These are phyloP conservation scores for Lodderomyces parapsilosis DNA, from an alignment of 1,139 yeast genomes.

Conservation along the genomic window DNA sequence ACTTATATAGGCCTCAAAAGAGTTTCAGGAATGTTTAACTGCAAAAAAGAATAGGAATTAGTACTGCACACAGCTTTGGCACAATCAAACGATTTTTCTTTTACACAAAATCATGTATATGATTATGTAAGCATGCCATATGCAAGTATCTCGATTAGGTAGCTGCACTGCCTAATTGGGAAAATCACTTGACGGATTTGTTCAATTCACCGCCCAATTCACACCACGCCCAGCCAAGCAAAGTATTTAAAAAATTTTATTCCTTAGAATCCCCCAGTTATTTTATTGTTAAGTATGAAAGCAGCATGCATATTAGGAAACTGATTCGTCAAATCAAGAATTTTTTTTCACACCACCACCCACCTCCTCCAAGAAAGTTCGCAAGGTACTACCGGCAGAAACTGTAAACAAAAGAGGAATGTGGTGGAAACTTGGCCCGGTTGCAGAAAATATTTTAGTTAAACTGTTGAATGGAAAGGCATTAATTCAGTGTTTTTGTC, in stretches of 20 bases:
- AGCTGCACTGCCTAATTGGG: not conserved
- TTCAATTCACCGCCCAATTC: not conserved
- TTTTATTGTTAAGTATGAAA: not conserved
- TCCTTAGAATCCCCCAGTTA: not conserved
- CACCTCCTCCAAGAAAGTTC: not conserved
- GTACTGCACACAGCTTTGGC: not conserved
- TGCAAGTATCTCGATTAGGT: not conserved
- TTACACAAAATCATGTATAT: not conserved
- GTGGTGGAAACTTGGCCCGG: too few species aligned
- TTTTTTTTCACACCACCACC: too few species aligned
- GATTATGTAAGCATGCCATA: conserved; percentile 1
- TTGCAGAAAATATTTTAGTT: too few species aligned
- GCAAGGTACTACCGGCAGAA: not conserved
- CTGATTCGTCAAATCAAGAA: not conserved
- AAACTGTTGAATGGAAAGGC: too few species aligned
- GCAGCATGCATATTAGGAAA: not conserved
- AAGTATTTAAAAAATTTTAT: too few species aligned
- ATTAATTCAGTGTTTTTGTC: not conserved
- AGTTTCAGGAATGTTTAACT: not conserved
- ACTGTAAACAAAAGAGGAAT: not conserved
- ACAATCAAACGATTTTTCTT: not conserved
- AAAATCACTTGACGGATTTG: not conserved
- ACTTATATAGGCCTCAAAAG: not conserved
- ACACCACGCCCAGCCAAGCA: not conserved
- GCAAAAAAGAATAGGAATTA: not conserved